These are phyloP conservation scores for Endothia cerciana DNA, from an alignment of 2,329 filamentous ascomycete species.

Conservation along the genomic window DNA sequence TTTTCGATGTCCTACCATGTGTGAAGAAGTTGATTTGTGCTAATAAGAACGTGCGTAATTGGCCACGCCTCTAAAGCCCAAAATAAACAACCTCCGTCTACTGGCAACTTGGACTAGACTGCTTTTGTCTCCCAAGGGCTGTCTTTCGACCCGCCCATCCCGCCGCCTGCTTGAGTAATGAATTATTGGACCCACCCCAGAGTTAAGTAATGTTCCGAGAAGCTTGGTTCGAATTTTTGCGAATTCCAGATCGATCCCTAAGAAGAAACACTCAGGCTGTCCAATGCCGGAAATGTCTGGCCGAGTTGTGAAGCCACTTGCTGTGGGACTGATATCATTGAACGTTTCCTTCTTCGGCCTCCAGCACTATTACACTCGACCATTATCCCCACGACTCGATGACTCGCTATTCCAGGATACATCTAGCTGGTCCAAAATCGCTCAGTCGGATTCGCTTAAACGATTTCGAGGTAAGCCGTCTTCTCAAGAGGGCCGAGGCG, in stretches of 20 bases:
- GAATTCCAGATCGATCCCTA: not conserved
- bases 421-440: slow-evolving; percentile 4
- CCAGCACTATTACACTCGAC: slow-evolving; percentile 1
- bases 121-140: too few species aligned
- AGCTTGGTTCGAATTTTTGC: not conserved
- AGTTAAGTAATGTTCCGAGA: not conserved
- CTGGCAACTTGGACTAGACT: not conserved
- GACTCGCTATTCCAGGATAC: not conserved
- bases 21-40: not conserved
- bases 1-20: not conserved
- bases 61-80: too few species aligned
- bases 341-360: slow-evolving; percentile 1
- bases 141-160: not conserved
- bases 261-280: not conserved
- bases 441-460: not conserved
- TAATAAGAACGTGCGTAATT: slow-evolving; percentile 3
- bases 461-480: not conserved
- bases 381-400: not conserved
- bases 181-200: not conserved
- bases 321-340: not conserved
- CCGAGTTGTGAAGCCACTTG: slow-evolving; percentile 1
- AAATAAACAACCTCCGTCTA: too few species aligned
- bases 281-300: not conserved
- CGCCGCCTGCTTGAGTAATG: not conserved
- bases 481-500: not conserved